These are phyloP conservation scores for Rhododendron ovatum DNA, from an alignment of 148 eudicot species.

Conservation along the genomic window DNA sequence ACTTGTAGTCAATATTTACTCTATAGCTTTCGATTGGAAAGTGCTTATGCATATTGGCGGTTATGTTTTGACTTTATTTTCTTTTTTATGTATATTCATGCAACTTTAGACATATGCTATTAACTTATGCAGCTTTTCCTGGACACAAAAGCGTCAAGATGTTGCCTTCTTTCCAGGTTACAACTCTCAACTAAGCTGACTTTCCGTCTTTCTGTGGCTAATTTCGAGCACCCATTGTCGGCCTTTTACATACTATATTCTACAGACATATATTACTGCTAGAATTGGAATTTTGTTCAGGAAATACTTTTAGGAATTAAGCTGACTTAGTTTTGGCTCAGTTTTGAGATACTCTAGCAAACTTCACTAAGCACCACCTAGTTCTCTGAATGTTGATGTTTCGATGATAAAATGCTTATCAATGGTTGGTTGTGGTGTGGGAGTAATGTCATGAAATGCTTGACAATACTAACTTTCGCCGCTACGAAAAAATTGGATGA, in stretches of 20 bases:
- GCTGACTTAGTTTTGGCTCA: not conserved
- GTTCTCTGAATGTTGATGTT: not conserved
- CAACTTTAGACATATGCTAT: not conserved
- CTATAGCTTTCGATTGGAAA: not conserved
- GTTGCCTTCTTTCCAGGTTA: slow-evolving; percentile 54
- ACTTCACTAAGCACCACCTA: not conserved
- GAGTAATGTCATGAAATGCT: not conserved
- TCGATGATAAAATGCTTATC: not conserved
- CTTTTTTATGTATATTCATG: not conserved
- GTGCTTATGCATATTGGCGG: not conserved
- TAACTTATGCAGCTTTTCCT: slow-evolving; percentile 44
- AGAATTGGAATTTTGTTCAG: not conserved
- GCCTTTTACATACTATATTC: not conserved
- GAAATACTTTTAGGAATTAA: not conserved
- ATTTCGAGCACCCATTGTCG: not conserved
- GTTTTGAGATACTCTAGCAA: slow-evolving; percentile 3
- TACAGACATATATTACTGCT: not conserved
- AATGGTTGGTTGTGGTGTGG: not conserved
- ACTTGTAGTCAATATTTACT: not conserved
- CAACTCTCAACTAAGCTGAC: not conserved
- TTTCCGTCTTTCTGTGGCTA: not conserved
- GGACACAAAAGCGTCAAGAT: slow-evolving; percentile 45
- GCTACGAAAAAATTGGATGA: not conserved
- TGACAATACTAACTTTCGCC: not conserved
- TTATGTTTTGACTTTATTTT: not conserved